Evolutionary conservation across 257 asterid genomes (phyloP), one percentile per base, ranked within the genome.

Genomic region (Echites panduratus): DNA sequence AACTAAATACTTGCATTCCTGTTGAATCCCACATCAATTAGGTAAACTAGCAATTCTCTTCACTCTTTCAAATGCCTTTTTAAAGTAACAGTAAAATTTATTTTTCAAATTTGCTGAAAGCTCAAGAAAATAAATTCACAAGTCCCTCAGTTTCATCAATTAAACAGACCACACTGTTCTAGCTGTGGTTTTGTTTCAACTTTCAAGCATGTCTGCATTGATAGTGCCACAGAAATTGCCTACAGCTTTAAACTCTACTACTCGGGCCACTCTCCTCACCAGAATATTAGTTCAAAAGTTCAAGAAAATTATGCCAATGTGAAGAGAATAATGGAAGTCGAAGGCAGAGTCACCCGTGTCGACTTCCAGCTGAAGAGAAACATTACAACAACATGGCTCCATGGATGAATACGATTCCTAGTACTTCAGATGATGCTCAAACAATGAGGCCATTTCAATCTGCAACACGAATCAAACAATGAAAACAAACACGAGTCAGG

Each of bases 401-500:
- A 62, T 38, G 20, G 45, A 17, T 7, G 5, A 20, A 63, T 26
- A 27, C 8, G 1, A 38, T 64, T 41, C 26, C 58, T 70, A 76
- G 13, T 66, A 32, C 82, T 92, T 90, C 82, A 90, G 84, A 80
- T 88, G 96, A 77, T 93, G 96, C 86, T 89, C 96, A 58, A 88
- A 90, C 70, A 93, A 72, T 56, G 97, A 90, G 58, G 96, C 98
- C 97, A 93, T 89, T 87, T 93, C 97, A 78, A 93, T 93, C 98
- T 93, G 97, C 85, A 78, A 83, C 26, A 64, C 0, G 22, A 74
- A 75, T 44, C 71, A 68, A 40, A n/a, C 22, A 68, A 71, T 69
- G 14, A 47, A 81, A 56, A 56, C 68, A 68, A 75, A 44, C 14
- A 13, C 6, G 29, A 35, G 7, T 2, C 1, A 7, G 3, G 38